phyloP scores from a whole-genome alignment of 1,139 yeast species.

The Saccharomycopsis hybrid region DNA sequence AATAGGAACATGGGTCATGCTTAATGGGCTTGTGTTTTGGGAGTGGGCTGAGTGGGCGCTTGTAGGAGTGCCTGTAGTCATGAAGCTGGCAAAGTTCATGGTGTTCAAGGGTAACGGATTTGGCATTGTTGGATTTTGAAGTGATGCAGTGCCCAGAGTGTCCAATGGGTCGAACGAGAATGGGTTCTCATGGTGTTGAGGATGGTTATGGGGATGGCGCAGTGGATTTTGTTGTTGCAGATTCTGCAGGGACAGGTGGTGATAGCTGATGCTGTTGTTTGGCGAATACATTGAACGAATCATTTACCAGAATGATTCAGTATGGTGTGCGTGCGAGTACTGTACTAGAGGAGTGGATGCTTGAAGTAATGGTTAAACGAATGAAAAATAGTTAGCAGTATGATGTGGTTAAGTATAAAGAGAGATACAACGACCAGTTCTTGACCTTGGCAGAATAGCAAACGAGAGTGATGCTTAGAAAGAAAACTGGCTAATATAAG shows the following conservation, averaged over 20 bases:
- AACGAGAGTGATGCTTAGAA: too few species aligned
- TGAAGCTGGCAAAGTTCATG: not conserved
- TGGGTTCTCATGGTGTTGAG: slow-evolving; percentile 2
- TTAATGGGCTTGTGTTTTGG: not conserved
- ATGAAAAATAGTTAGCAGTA: too few species aligned
- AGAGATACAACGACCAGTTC: too few species aligned
- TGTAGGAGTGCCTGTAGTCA: not conserved
- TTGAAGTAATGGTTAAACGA: too few species aligned
- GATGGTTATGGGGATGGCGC: slow-evolving; percentile 2
- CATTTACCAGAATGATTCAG: not conserved
- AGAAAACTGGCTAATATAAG: too few species aligned
- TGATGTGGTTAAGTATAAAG: too few species aligned
- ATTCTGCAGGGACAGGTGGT: not conserved
- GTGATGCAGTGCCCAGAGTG: not conserved
- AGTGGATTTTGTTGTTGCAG: slow-evolving; percentile 6
- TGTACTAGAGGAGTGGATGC: too few species aligned
- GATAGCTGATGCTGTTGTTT: not conserved
- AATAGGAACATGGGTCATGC: slow-evolving; percentile 12
- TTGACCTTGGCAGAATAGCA: too few species aligned
- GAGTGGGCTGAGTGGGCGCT: not conserved
- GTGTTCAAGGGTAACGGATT: not conserved
- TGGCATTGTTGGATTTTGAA: not conserved
- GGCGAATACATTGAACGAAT: slow-evolving; percentile 6
- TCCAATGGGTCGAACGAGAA: slow-evolving; percentile 7
- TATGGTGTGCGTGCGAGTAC: not conserved